Conservation (phyloP, 257 asterid genomes). For the Apocynum venetum region DNA sequence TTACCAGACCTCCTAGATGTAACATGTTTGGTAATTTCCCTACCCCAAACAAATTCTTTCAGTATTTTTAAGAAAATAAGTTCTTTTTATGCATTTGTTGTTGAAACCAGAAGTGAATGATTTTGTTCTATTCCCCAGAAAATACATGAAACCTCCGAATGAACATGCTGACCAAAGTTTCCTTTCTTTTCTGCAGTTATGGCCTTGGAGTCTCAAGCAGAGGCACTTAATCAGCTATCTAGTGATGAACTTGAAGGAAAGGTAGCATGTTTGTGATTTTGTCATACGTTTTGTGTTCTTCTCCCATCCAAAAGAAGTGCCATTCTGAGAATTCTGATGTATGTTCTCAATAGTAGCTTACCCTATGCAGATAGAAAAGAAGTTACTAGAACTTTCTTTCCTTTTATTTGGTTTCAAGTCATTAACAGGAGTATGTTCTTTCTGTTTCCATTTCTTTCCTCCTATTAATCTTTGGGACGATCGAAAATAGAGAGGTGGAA, state of each 20-base stretch:
- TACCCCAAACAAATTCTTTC: too few relatives aligned
- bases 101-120: not conserved
- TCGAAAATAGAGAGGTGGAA: too few relatives aligned
- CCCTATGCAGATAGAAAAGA: too few relatives aligned
- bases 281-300: constrained; percentile 1
- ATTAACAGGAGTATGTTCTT: too few relatives aligned
- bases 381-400: too few relatives aligned
- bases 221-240: constrained; percentile 72
- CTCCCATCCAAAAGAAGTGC: not conserved
- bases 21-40: not conserved
- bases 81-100: not conserved
- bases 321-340: not conserved
- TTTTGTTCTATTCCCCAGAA: not conserved
- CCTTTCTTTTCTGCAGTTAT: constrained; percentile 43
- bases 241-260: constrained; percentile 93
- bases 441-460: too few relatives aligned
- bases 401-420: too few relatives aligned
- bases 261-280: constrained; percentile 35
- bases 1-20: not conserved
- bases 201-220: constrained; percentile 95
- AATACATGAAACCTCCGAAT: not conserved
- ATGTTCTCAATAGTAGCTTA: not conserved
- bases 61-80: not conserved
- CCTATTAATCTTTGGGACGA: too few relatives aligned
- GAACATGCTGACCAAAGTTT: constrained; percentile 14